Conservation (phyloP, 1,284 basidiomycete species). For the Ganoderma multipileum region DNA sequence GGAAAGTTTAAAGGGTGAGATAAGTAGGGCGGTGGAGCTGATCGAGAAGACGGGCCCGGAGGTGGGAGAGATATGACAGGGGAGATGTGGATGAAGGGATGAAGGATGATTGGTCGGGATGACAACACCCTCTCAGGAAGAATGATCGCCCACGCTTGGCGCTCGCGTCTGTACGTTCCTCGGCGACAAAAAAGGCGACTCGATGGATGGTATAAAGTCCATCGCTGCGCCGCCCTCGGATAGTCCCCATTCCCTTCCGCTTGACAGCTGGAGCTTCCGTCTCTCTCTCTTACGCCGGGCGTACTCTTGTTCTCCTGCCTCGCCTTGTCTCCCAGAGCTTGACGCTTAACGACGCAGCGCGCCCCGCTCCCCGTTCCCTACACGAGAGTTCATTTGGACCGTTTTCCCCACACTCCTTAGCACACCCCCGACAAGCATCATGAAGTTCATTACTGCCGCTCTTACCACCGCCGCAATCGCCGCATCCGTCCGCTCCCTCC, state of each 20-base stretch:
- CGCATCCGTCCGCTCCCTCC: constrained; percentile 9
- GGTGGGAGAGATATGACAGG: not conserved
- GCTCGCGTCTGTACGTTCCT: not conserved
- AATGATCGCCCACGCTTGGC: not conserved
- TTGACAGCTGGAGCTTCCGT: constrained; percentile 11
- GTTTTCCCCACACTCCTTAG: constrained; percentile 7
- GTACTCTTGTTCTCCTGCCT: constrained; percentile 3
- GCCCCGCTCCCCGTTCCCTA: constrained; percentile 1
- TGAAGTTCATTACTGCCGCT: constrained; percentile 14
- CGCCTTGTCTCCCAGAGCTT: constrained; percentile 3
- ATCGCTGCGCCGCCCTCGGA: not conserved
- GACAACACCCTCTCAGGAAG: constrained; percentile 1
- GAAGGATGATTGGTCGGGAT: constrained; percentile 3
- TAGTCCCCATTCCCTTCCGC: not conserved
- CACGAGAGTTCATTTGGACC: constrained; percentile 5
- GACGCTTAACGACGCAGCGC: constrained; percentile 8
- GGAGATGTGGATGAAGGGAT: not conserved
- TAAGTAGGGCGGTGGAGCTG: not conserved
- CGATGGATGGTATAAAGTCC: constrained; percentile 1
- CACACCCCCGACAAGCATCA: not conserved
- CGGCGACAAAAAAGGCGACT: not conserved
- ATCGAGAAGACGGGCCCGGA: not conserved
- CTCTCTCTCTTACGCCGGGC: constrained; percentile 14
- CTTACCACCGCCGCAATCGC: constrained; percentile 12
- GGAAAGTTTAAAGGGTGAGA: not conserved